These are phyloP conservation scores for Starmerella sirachaensis DNA, from an alignment of 805 yeast species.

Conservation along the genomic window DNA sequence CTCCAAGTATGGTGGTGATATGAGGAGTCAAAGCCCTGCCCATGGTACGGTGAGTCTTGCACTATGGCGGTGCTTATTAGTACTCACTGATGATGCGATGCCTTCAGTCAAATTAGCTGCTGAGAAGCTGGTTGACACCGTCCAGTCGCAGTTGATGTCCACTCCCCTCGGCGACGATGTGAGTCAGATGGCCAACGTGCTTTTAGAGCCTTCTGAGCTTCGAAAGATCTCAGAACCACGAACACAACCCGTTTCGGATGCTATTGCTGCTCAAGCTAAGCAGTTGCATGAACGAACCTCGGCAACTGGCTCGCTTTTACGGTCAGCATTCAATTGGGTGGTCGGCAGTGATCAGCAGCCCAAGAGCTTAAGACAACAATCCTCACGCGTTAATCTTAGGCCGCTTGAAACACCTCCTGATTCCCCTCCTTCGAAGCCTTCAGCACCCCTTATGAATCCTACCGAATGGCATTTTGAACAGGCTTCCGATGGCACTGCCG, in stretches of 20 bases:
- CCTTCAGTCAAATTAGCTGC: slow-evolving; percentile 65
- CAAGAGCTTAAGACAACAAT: not conserved
- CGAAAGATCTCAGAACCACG: too few species aligned
- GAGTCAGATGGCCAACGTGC: slow-evolving; percentile 29
- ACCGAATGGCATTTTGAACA: too few species aligned
- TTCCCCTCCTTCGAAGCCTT: not conserved
- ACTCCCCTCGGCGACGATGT: slow-evolving; percentile 57
- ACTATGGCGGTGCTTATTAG: slow-evolving; percentile 73
- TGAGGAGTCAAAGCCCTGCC: slow-evolving; percentile 59
- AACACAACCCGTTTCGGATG: too few species aligned
- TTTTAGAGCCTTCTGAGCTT: slow-evolving; percentile 14
- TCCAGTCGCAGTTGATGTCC: slow-evolving; percentile 50
- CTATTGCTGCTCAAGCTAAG: not conserved
- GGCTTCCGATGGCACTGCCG: slow-evolving; percentile 2
- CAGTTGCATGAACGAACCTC: not conserved
- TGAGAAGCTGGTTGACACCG: slow-evolving; percentile 60
- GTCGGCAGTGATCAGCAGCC: slow-evolving; percentile 6
- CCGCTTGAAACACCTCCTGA: not conserved
- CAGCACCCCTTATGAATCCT: not conserved
- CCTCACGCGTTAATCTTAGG: not conserved
- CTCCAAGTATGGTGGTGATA: slow-evolving; percentile 41
- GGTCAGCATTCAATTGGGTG: slow-evolving; percentile 10
- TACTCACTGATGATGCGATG: slow-evolving; percentile 79
- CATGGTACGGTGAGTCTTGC: slow-evolving; percentile 79
- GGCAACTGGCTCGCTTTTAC: slow-evolving; percentile 1